Evolutionary conservation across 2,329 filamentous ascomycete species (phyloP).

Genomic region (Diplodia mutila): DNA sequence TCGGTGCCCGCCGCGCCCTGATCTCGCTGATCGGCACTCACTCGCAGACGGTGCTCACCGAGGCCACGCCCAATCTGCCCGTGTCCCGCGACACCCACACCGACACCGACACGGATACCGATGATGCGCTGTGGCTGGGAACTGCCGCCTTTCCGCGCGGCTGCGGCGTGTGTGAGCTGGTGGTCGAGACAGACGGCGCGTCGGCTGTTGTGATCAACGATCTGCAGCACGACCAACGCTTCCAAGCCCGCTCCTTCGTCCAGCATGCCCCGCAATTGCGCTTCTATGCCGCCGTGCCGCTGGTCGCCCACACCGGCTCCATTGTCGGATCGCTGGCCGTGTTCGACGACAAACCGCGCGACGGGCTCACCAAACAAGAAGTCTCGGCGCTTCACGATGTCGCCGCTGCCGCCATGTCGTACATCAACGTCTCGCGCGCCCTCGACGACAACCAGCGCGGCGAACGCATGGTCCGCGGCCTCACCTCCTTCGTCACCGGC

Average conservation of each 20-base stretch:
- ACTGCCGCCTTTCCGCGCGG: slow-evolving; percentile 38
- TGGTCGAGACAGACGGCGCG: background rate
- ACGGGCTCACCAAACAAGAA: slow-evolving; percentile 29
- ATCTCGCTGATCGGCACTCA: slow-evolving; percentile 45
- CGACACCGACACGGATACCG: slow-evolving; percentile 29
- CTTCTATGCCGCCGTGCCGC: slow-evolving; percentile 37
- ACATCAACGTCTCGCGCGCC: slow-evolving; percentile 29
- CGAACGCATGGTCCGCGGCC: slow-evolving; percentile 38
- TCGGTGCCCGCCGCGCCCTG: slow-evolving; percentile 40
- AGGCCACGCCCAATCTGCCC: slow-evolving; percentile 38
- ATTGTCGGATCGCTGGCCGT: slow-evolving; percentile 34
- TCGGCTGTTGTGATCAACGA: slow-evolving; percentile 3
- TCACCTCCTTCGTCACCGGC: slow-evolving; percentile 34
- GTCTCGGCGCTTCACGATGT: slow-evolving; percentile 37
- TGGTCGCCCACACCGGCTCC: slow-evolving; percentile 32
- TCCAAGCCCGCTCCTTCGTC: slow-evolving; percentile 28
- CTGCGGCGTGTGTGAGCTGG: slow-evolving; percentile 36
- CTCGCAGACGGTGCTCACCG: slow-evolving; percentile 41
- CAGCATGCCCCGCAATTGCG: slow-evolving; percentile 24
- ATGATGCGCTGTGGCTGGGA: slow-evolving; percentile 38
- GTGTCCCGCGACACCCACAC: slow-evolving; percentile 33
- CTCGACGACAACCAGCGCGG: slow-evolving; percentile 31
- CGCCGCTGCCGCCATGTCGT: slow-evolving; percentile 33
- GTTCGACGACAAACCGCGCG: slow-evolving; percentile 32
- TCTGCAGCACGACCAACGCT: background rate